Evolutionary conservation across 2,329 filamentous ascomycete genomes (phyloP).

Genomic region (Aureobasidium lini): DNA sequence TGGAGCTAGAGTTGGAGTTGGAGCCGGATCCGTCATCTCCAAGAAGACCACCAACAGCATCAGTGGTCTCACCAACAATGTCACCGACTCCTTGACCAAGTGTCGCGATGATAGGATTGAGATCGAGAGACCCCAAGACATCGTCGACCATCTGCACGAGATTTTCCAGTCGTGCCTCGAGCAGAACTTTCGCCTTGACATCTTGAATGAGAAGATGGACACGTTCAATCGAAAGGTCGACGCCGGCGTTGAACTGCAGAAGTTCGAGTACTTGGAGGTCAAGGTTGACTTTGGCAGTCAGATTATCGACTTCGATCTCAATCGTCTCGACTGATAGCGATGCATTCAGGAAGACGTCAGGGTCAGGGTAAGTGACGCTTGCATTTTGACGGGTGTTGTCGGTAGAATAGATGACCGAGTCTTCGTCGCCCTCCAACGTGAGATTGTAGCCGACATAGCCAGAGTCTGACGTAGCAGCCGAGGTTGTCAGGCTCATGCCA

Average conservation of each 20-base stretch:
- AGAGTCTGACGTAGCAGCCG: constrained; percentile 24
- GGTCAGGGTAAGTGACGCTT: constrained; percentile 38
- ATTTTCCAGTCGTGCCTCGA: constrained; percentile 54
- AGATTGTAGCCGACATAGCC: constrained; percentile 24
- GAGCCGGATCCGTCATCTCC: not conserved
- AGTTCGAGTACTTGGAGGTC: constrained; percentile 53
- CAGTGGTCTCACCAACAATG: constrained; percentile 16
- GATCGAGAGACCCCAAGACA: constrained; percentile 51
- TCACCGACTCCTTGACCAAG: constrained; percentile 15
- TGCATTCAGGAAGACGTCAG: constrained; percentile 56
- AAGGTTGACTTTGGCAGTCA: constrained; percentile 54
- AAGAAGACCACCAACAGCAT: constrained; percentile 4
- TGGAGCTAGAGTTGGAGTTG: constrained; percentile 23
- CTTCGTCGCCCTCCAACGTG: constrained; percentile 26
- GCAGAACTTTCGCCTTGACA: constrained; percentile 50
- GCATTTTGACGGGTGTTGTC: constrained; percentile 23
- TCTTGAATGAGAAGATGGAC: constrained; percentile 52
- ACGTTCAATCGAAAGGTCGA: constrained; percentile 51
- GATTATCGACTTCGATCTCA: constrained; percentile 50
- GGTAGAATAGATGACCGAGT: constrained; percentile 41
- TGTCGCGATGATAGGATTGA: constrained; percentile 50
- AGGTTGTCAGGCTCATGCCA: not conserved
- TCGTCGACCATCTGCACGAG: constrained; percentile 53
- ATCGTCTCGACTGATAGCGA: constrained; percentile 52
- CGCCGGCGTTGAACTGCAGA: constrained; percentile 54